phyloP scores from a whole-genome alignment of 805 yeast species.

The Helenozyma rhizophorensis region DNA sequence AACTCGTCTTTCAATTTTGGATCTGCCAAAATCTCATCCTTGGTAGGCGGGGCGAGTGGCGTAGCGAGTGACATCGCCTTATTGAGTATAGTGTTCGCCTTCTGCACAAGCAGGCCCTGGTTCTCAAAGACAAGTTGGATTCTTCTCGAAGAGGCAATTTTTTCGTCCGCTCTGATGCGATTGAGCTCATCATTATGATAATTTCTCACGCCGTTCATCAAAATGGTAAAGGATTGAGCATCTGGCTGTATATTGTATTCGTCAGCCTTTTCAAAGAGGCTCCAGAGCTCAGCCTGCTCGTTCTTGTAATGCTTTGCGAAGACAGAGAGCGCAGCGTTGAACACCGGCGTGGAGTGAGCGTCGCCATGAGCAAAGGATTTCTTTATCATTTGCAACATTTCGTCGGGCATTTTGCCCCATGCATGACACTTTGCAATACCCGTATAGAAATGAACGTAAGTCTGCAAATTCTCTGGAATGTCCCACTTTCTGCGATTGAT shows the following conservation, averaged over 20 bases:
- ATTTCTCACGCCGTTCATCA: conserved; percentile 31
- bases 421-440: conserved; percentile 30
- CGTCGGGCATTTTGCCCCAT: conserved; percentile 28
- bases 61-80: conserved; percentile 25
- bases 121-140: conserved; percentile 19
- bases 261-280: conserved; percentile 27
- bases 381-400: conserved; percentile 17
- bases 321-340: conserved; percentile 35
- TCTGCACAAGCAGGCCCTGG: conserved; percentile 25
- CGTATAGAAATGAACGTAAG: conserved; percentile 31
- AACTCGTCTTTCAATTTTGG: conserved; percentile 17
- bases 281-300: conserved; percentile 35
- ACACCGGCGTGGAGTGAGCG: conserved; percentile 21
- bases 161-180: conserved; percentile 9
- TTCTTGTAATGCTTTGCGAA: conserved; percentile 30
- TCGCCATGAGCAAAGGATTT: conserved; percentile 17
- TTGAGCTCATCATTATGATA: conserved; percentile 15
- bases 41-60: conserved; percentile 33
- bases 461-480: conserved; percentile 47
- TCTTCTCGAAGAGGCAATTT: conserved; percentile 17
- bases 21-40: conserved; percentile 18
- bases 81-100: conserved; percentile 24
- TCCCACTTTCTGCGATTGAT: conserved; percentile 61
- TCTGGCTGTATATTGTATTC: conserved; percentile 21
- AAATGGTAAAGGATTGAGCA: conserved; percentile 35